Base-by-base conservation (phyloP, 306 rosid species). In the Astragalus membranaceus region DNA sequence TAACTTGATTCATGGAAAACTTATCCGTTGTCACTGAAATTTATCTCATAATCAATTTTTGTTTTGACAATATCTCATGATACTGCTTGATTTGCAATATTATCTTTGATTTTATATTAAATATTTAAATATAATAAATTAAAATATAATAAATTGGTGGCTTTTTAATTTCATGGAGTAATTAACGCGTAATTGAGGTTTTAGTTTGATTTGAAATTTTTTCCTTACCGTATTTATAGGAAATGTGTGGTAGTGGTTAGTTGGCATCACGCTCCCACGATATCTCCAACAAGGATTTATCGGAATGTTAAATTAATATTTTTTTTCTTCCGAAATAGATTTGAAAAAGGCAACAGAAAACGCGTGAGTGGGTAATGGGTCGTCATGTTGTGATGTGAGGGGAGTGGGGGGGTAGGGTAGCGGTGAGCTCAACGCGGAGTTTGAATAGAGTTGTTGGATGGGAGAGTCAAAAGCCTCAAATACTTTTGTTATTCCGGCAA, bases 341-440 rank as follows among this genome's bases (percentile, higher is more conserved):
- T 0, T 39, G 5, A 10, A 42, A 67, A 26, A 0, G 30, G 37
- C 23, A 68, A 62, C 29, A 26, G 70, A 67, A 78, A 73, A 81
- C 76, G 75, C 85, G 85, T 77, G 79, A 66, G 32, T 6, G n/a
- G n/a, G 74, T 33, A 70, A 15, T 50, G 17, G n/a, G n/a, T n/a
- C 3, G 41, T 63, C 42, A 11, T 43, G 62, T 7, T 13, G 2
- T 64, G 78, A 72, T 78, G 78, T 60, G 82, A 78, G 37, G 56
- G 64, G 65, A 72, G 70, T 65, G 54, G n/a, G n/a, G 44, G 3
- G 12, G 11, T 30, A 3, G 5, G 16, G 2, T 3, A 17, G 0
- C 58, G 82, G 75, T 78, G 72, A 69, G 80, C 80, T 78, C 75
- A 78, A 78, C 86, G 72, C 83, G 80, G 7, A n/a, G 55, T 67